These are phyloP conservation scores for Lecanoromycetidae sp. DNA, from an alignment of 2,329 filamentous ascomycete species.

Conservation along the genomic window DNA sequence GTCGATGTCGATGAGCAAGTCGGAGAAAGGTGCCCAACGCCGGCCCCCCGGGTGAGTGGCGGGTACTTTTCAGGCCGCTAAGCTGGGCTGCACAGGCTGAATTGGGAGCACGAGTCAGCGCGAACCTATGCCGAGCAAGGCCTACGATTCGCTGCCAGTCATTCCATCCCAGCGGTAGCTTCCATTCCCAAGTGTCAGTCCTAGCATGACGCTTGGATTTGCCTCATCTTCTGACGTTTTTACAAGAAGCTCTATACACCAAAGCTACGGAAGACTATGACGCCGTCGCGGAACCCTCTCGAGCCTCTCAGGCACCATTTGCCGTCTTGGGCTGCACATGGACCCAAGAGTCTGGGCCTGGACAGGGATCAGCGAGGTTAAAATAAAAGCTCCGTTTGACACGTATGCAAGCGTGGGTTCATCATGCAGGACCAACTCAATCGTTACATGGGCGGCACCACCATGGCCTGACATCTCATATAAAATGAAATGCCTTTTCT, in stretches of 20 bases:
- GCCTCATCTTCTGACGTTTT: no score
- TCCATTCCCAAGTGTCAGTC: no score
- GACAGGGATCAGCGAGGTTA: slow-evolving; percentile 10
- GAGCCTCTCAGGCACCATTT: slow-evolving; percentile 2
- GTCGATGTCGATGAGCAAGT: not conserved
- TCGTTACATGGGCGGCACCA: slow-evolving; percentile 7
- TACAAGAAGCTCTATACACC: no score
- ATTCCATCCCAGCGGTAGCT: no score
- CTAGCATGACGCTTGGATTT: not conserved
- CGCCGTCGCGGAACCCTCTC: not conserved
- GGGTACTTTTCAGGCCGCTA: slow-evolving; percentile 6
- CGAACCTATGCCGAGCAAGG: no score
- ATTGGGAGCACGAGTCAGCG: no score
- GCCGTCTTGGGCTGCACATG: not conserved
- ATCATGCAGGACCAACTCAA: slow-evolving; percentile 17
- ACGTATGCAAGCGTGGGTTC: slow-evolving; percentile 19
- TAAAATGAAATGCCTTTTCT: slow-evolving; percentile 4
- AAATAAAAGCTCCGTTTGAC: slow-evolving; percentile 17
- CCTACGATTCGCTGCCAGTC: slow-evolving; percentile 9
- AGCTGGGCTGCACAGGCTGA: no score
- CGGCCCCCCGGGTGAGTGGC: no score
- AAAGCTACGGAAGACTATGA: not conserved
- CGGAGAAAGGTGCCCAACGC: not conserved
- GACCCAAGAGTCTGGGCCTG: not conserved
- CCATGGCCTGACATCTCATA: slow-evolving; percentile 1